Conservation (phyloP, 164 flowering plant species). For the Umbellularia californica region DNA sequence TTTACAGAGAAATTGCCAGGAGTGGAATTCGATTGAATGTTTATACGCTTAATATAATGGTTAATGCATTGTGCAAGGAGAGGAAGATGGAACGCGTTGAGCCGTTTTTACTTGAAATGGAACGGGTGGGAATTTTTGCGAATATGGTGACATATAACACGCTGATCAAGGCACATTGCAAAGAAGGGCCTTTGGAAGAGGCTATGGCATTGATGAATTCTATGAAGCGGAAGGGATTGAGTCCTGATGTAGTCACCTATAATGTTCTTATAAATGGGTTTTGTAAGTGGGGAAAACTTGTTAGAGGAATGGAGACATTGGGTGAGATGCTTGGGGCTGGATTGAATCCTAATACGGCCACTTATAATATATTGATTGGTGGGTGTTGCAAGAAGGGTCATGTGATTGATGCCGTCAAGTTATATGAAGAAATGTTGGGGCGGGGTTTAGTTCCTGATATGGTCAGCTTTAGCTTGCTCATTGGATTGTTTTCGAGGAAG, state of each 20-base stretch:
- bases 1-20: conserved; percentile 43
- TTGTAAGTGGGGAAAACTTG: conserved; percentile 55
- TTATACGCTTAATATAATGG: conserved; percentile 81
- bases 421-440: conserved; percentile 49
- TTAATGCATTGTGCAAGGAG: conserved; percentile 77
- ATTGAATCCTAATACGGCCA: conserved; percentile 57
- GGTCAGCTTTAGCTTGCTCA: conserved; percentile 63
- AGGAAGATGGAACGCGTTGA: conserved; percentile 38
- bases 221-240: conserved; percentile 55
- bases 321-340: conserved; percentile 53
- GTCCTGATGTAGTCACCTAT: conserved; percentile 52
- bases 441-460: conserved; percentile 58
- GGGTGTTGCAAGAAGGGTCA: conserved; percentile 54
- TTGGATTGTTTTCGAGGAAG: conserved; percentile 55
- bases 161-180: conserved; percentile 52
- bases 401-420: conserved; percentile 35
- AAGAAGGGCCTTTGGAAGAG: conserved; percentile 52
- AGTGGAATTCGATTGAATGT: conserved; percentile 53
- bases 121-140: conserved; percentile 48
- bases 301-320: conserved; percentile 51
- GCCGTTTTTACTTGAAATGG: conserved; percentile 53
- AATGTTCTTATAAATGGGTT: conserved; percentile 66
- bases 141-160: conserved; percentile 78
- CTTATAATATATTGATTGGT: conserved; percentile 62
- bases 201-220: conserved; percentile 51